A percentile compares a stretch with the other conserved stretches of the same genome.
Conservation (phyloP, 2,329 filamentous ascomycete genomes). For the Annulohypoxylon truncatum region DNA sequence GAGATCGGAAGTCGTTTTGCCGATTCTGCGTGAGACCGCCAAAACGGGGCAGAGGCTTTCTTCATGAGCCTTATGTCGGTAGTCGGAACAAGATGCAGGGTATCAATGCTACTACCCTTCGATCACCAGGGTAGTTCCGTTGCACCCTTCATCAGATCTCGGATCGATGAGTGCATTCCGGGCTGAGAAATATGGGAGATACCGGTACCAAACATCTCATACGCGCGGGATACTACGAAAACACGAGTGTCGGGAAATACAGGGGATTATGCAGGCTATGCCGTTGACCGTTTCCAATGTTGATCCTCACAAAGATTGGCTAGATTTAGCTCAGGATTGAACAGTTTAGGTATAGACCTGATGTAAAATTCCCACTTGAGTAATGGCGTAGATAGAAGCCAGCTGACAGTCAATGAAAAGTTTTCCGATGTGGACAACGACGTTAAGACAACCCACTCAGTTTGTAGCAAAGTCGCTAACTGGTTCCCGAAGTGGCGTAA, state of each 20-base stretch:
- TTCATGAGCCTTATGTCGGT: conserved; percentile 24
- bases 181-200: conserved; percentile 4
- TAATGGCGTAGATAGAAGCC: conserved; percentile 12
- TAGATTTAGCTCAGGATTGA: background rate
- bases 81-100: conserved; percentile 27
- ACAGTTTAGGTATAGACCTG: conserved; percentile 10
- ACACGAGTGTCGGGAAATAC: conserved; percentile 5
- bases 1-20: conserved; percentile 19
- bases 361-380: conserved; percentile 21
- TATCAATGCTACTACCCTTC: conserved; percentile 30
- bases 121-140: conserved; percentile 7
- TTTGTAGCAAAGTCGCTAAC: conserved; percentile 12
- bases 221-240: background rate
- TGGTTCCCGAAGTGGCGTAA: conserved; percentile 27
- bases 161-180: conserved; percentile 26
- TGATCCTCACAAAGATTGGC: conserved; percentile 19
- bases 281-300: conserved; percentile 21
- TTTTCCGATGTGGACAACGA: conserved; percentile 1
- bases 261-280: conserved; percentile 25
- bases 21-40: conserved; percentile 3
- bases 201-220: background rate
- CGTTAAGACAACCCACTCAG: background rate
- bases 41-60: background rate
- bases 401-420: conserved; percentile 18
- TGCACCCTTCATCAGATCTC: conserved; percentile 27